These are phyloP conservation scores for Letharia lupina DNA, from an alignment of 495 filamentous ascomycete species.

Conservation along the genomic window DNA sequence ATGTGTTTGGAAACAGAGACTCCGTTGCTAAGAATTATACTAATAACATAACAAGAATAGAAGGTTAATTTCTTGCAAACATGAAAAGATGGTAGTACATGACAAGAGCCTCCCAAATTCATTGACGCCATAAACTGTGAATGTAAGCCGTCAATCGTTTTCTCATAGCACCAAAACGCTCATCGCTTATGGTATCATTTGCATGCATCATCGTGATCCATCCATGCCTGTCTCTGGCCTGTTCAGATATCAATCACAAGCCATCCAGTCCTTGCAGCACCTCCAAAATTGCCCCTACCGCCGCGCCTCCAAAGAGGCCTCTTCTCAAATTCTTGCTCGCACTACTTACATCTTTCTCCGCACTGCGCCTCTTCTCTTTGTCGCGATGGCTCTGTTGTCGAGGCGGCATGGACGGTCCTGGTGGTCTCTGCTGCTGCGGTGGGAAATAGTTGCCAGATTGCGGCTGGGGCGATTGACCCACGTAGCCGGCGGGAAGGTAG, in stretches of 20 bases:
- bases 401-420: slow-evolving; percentile 8
- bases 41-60: not conserved
- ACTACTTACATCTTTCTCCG: slow-evolving; percentile 16
- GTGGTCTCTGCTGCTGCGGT: slow-evolving; percentile 19
- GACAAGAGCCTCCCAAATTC: not conserved
- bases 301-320: slow-evolving; percentile 37
- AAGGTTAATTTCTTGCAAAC: not conserved
- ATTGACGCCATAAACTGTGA: not conserved
- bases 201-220: not conserved
- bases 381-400: slow-evolving; percentile 24
- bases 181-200: slow-evolving; percentile 2
- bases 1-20: not conserved
- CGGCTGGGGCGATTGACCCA: slow-evolving; percentile 15
- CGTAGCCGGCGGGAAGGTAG: slow-evolving; percentile 11
- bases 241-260: slow-evolving; percentile 15
- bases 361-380: slow-evolving; percentile 17
- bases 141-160: not conserved
- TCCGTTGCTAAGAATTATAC: not conserved
- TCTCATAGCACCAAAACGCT: not conserved
- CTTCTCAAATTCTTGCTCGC: slow-evolving; percentile 33
- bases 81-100: not conserved
- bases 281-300: slow-evolving; percentile 40
- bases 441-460: slow-evolving; percentile 22
- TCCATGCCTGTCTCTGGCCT: too few species aligned
- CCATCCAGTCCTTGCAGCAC: slow-evolving; percentile 34